Percentiles rank a stretch among this genome's conserved stretches.
phyloP scores from a whole-genome alignment of 2,329 filamentous ascomycete genomes.

The Decorospora gaudefroyi region DNA sequence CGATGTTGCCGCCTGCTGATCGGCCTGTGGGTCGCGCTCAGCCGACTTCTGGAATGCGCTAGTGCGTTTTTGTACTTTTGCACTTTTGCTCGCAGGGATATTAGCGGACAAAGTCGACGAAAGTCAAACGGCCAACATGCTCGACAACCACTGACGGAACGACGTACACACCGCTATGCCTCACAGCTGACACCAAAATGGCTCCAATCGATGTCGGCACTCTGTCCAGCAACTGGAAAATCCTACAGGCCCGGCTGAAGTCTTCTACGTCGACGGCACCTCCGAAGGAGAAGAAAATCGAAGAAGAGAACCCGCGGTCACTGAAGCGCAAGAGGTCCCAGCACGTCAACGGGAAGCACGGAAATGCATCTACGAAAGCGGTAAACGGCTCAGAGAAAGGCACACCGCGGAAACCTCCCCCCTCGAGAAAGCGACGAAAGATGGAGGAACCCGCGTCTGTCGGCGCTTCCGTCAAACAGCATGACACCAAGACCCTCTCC shows the following conservation, averaged over 20 bases:
- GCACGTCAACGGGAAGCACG: conserved; percentile 25
- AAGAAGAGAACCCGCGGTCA: conserved; percentile 28
- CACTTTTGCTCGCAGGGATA: conserved; percentile 30
- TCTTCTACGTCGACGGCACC: conserved; percentile 42
- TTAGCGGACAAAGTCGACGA: conserved; percentile 18
- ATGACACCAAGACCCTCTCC: conserved; percentile 51
- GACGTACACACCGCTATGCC: conserved; percentile 34
- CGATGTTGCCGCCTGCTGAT: conserved; percentile 29
- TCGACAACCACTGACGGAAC: conserved; percentile 20
- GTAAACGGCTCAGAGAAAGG: conserved; percentile 42
- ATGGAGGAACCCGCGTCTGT: conserved; percentile 45
- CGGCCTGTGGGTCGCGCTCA: conserved; percentile 14
- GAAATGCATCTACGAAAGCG: conserved; percentile 24
- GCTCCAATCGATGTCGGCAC: conserved; percentile 49
- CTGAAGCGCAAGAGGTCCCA: conserved; percentile 45
- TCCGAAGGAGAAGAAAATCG: conserved; percentile 32
- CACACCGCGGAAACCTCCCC: conserved; percentile 23
- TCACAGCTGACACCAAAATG: conserved; percentile 38
- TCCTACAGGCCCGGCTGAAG: conserved; percentile 64
- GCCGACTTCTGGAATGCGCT: conserved; percentile 20
- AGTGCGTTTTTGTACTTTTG: conserved; percentile 31
- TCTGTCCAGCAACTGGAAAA: conserved; percentile 72
- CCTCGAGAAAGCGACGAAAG: conserved; percentile 45
- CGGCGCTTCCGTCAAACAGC: conserved; percentile 41
- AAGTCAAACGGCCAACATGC: conserved; percentile 20